Evolutionary conservation across 2,329 filamentous ascomycete genomes (phyloP), one percentile per base, ranked within the genome.

Genomic region (Ceratocystiopsis minuta): DNA sequence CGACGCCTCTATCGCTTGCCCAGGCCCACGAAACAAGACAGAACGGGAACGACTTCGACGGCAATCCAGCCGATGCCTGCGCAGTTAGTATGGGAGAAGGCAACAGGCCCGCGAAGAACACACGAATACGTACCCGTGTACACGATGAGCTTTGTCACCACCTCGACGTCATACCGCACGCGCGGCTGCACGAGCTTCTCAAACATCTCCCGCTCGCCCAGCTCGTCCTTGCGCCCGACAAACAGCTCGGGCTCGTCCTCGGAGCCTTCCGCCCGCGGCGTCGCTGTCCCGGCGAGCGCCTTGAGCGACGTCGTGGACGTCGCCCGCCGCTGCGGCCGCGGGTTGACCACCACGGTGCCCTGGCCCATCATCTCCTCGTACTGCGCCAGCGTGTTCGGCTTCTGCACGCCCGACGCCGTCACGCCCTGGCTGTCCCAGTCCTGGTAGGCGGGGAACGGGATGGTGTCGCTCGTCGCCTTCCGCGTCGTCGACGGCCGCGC

Each of bases 91-190:
- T 36, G 34, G 18, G 18, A 14, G 37, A 42, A 6, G 4, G 14
- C 16, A 16, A 17, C 20, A 40, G 16, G n/a, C 15, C 12, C 7
- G 24, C 12, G 14, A 20, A 12, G 42, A 43, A 38, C 35, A 33
- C 20, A 39, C 45, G 17, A 44, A 39, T 16, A 28, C 38, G 16
- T 63, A 85, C 88, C 90, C 45, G 80, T 72, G 63, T 98, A 98
- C 18, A 98, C 85, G 52, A 98, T 81, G 46, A 98, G 61, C 62
- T 95, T 96, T 6, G 90, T 96, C 34, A 98, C 81, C 34, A 98
- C 88, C 60, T 98, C 90, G n/a, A 96, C 88, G 60, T 98, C 90
- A 55, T 96, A 98, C 51, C 87, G 70, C 45, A 95, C 87, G 50
- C 90, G 75, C 39, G 90, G 86, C 60, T 80, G 84, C 48, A 86